Evolutionary conservation across 768 basidiomycete species (phyloP).

Genomic region (Crucibulum laeve): DNA sequence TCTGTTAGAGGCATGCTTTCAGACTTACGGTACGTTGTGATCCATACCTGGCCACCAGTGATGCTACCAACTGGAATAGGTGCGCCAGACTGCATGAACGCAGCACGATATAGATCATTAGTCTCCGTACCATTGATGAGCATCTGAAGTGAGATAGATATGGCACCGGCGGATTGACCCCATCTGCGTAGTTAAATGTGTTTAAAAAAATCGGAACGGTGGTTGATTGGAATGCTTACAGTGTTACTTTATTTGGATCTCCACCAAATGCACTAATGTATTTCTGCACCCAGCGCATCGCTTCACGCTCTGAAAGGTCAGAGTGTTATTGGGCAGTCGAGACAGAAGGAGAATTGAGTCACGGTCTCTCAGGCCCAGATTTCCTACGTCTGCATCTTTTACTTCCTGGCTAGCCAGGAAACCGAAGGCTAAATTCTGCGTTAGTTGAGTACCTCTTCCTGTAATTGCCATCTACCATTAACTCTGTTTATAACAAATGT

Average conservation of each 20-base stretch:
- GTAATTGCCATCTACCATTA: background rate
- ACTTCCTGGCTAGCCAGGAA: slow-evolving; percentile 43
- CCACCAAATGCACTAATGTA: slow-evolving; percentile 61
- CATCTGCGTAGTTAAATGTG: slow-evolving; percentile 24
- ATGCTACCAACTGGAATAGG: slow-evolving; percentile 43
- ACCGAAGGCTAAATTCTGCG: slow-evolving; percentile 25
- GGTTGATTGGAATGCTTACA: slow-evolving; percentile 23
- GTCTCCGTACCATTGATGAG: slow-evolving; percentile 38
- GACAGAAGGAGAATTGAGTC: slow-evolving; percentile 11
- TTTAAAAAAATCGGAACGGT: slow-evolving; percentile 1
- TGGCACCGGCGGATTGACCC: slow-evolving; percentile 57
- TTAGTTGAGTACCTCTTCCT: slow-evolving; percentile 1
- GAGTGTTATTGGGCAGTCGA: background rate
- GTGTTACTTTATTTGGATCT: slow-evolving; percentile 47
- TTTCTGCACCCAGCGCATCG: slow-evolving; percentile 57
- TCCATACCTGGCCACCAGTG: slow-evolving; percentile 31
- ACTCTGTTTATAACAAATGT: background rate
- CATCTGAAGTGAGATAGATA: slow-evolving; percentile 48
- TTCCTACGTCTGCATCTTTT: slow-evolving; percentile 40
- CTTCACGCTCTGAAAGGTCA: slow-evolving; percentile 38
- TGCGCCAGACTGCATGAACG: slow-evolving; percentile 47
- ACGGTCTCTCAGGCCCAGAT: slow-evolving; percentile 61
- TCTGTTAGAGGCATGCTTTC: no score
- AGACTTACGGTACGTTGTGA: background rate
- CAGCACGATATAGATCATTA: slow-evolving; percentile 46